Evolutionary conservation across 2,329 filamentous ascomycete species (phyloP).

Genomic region (Aspergillus ochraceoroseus): DNA sequence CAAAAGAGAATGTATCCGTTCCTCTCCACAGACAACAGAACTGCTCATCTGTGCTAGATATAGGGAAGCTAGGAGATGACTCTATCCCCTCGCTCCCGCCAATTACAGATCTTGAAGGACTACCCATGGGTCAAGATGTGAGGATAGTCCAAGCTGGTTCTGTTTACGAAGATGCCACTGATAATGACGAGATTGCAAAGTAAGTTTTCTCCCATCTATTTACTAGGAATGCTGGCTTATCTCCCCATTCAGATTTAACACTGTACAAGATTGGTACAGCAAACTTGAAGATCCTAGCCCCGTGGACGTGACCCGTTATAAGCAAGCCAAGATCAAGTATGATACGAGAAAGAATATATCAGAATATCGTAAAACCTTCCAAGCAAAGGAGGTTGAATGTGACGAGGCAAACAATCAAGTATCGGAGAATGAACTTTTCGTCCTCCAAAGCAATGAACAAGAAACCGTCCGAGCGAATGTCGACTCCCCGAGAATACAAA

Average conservation of each 20-base stretch:
- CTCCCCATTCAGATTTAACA: slow-evolving; percentile 12
- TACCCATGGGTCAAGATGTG: background rate
- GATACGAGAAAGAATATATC: slow-evolving; percentile 9
- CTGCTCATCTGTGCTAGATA: too few relatives aligned
- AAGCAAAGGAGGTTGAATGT: background rate
- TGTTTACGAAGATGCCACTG: slow-evolving; percentile 1
- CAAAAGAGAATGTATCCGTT: too few relatives aligned
- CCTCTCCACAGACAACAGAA: too few relatives aligned
- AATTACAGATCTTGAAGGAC: background rate
- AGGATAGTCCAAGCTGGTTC: background rate
- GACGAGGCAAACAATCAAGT: slow-evolving; percentile 5
- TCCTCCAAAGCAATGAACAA: background rate
- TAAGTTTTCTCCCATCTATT: background rate
- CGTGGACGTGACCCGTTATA: slow-evolving; percentile 11
- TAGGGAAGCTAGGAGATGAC: too few relatives aligned
- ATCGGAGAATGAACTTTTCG: slow-evolving; percentile 3
- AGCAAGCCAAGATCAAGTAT: slow-evolving; percentile 11
- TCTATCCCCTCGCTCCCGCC: background rate
- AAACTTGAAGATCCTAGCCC: slow-evolving; percentile 9
- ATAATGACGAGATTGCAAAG: background rate
- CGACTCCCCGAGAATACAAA: background rate
- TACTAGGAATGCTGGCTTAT: background rate
- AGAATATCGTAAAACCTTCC: slow-evolving; percentile 1
- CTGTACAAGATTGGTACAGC: slow-evolving; percentile 9
- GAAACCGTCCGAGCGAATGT: background rate